Base-by-base conservation (phyloP, 2,329 filamentous ascomycete genomes). In the Falciphora oryzae region DNA sequence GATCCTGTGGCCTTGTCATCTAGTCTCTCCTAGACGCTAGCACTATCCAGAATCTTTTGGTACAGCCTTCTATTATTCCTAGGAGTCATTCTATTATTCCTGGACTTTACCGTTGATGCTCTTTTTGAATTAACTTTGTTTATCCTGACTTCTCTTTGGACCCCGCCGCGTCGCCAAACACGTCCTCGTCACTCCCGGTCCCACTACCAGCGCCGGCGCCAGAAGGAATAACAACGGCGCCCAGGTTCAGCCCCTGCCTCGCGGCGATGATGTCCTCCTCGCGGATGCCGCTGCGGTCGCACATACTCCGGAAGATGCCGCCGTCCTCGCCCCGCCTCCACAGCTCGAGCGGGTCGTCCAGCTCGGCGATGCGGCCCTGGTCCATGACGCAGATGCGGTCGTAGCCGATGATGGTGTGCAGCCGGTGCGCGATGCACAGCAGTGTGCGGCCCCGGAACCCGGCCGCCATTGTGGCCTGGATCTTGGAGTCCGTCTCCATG, bases 381-480 rank as follows among this genome's bases (percentile, higher is more conserved):
- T 98, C 94, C 93, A 99, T 96, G 70, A 99, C 95, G 71, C 93
- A 94, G 73, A 99, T 97, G 60, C 94, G 87, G 76, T 99, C 94
- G 76, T 98, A 98, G 32, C 89, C 88, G 67, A 98, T 89, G 68
- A 99, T 97, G 1, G 95, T 98, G 72, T 92, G 89, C 71, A 98
- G 80, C 6, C 94, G 85, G 77, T 98, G 94, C 7, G 94, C 94
- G 74, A 98, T 97, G 76, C 93, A 97, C 28, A 98, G 80, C 60
- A 98, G 78, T 2, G 94, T 97, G 80, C 90, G 92, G 66, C 93
- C 93, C 64, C 85, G 83, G 81, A 98, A 98, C 0, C 89, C 93
- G 1, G 85, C 83, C 0, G 91, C 89, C 76, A 98, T 97, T 4
- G 93, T 96, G 64, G 82, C 81, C 76, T 98, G 94, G 73, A 98